Evolutionary conservation across 2,329 filamentous ascomycete species (phyloP).

Genomic region (Curvularia sp.): DNA sequence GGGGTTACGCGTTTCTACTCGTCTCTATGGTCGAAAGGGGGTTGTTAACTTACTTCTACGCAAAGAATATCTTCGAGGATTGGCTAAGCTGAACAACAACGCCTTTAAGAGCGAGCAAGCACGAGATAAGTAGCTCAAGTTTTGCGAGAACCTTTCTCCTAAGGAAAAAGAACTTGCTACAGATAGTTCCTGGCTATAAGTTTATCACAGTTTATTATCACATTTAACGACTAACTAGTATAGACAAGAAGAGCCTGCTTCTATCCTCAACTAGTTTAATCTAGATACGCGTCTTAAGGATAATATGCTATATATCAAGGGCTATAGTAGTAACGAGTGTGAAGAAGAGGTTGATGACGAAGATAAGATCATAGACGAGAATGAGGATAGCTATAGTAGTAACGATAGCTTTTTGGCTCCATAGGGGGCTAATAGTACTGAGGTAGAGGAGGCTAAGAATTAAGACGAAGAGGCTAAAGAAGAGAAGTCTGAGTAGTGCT

Average conservation of each 20-base stretch:
- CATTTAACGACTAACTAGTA: not conserved
- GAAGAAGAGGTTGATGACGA: too few species aligned
- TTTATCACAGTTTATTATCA: not conserved
- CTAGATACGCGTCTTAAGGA: not conserved
- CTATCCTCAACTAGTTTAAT: not conserved
- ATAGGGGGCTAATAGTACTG: too few species aligned
- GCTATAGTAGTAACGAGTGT: too few species aligned
- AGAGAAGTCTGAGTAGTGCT: too few species aligned
- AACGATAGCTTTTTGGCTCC: too few species aligned
- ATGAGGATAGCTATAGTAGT: too few species aligned
- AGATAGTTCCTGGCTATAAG: not conserved
- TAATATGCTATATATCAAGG: not conserved
- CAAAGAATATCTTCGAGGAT: not conserved
- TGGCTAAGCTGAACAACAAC: not conserved
- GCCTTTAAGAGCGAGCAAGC: not conserved
- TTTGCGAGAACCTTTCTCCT: not conserved
- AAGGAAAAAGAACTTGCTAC: not conserved
- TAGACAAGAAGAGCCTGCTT: too few species aligned
- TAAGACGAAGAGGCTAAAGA: too few species aligned
- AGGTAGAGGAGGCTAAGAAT: too few species aligned
- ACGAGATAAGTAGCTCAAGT: not conserved
- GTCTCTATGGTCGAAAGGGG: not conserved
- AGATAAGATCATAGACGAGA: too few species aligned
- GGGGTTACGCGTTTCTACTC: not conserved
- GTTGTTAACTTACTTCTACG: not conserved